Base-by-base conservation (phyloP, 2,329 filamentous ascomycete species). In the Clarireedia paspali region DNA sequence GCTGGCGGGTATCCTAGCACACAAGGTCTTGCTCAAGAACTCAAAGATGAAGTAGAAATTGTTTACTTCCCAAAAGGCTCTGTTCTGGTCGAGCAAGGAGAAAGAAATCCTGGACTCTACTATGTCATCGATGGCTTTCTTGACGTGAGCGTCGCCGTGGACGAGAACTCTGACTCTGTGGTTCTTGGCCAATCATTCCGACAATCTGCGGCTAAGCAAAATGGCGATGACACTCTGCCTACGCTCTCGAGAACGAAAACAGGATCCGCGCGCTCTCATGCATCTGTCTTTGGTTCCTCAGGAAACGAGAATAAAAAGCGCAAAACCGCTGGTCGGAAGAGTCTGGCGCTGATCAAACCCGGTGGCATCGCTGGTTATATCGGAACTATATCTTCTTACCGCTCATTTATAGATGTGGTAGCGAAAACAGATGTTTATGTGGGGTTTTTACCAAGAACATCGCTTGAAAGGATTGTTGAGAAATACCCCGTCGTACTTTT, bases 391-490 rank as follows among this genome's bases (percentile, higher is more conserved):
- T 96, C 94, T 2, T 96, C 91, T 0, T 96, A 96, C 69, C 80
- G 94, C 26, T 99, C 94, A 0, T 96, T 97, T 68, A 94, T 96
- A 20, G 92, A 97, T 67, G 91, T 99, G 1, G 88, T 92, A 39
- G 95, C 94, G 3, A 97, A 97, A 73, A 99, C 95, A 0, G 94
- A 99, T 71, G 94, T 97, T 2, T 97, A 96, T 66, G 94, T 99
- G 14, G 94, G 94, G 1, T 99, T 99, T 62, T 75, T 99, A 12
- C 94, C 94, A 0, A 81, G 91, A 30, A 80, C 84, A 0, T 88
- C 91, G 0, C 78, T 99, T 27, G 94, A 99, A 68, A 82, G 91
- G 61, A 94, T 99, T 47, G 90, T 95, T 1, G 94, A 99, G 62
- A 85, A 84, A 62, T 94, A 96, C 67, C 94, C 94, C 0, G 89